Evolutionary conservation across 768 basidiomycete species (phyloP).

Genomic region (Lentinus brumalis): DNA sequence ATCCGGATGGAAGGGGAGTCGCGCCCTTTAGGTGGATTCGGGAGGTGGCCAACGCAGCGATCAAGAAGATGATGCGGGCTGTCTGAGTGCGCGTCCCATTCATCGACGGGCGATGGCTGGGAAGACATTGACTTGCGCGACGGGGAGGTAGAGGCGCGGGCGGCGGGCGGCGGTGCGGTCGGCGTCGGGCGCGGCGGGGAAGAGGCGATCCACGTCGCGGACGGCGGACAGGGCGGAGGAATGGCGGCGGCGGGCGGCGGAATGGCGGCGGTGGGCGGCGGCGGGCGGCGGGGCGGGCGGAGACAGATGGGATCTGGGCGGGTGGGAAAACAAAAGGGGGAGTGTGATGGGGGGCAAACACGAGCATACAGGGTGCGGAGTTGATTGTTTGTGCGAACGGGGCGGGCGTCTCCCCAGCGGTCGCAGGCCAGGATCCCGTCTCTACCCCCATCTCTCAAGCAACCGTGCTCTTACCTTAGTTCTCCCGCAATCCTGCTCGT

Average conservation of each 20-base stretch:
- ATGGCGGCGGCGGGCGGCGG: too few relatives aligned
- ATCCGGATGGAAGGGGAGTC: neutral
- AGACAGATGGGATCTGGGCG: constrained; percentile 7
- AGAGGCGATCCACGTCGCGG: too few relatives aligned
- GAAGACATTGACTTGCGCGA: constrained; percentile 2
- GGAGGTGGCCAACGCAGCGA: neutral
- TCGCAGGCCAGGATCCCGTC: constrained; percentile 10
- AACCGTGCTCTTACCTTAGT: constrained; percentile 10
- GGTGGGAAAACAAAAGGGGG: constrained; percentile 11
- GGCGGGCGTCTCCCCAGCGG: constrained; percentile 15
- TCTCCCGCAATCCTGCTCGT: constrained; percentile 11
- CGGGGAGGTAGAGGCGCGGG: neutral
- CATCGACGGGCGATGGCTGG: neutral
- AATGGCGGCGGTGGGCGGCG: neutral
- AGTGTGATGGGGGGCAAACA: constrained; percentile 19
- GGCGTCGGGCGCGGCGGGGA: too few relatives aligned
- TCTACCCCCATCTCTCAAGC: constrained; percentile 20
- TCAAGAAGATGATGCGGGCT: constrained; percentile 9
- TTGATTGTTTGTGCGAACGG: constrained; percentile 20
- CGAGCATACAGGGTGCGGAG: constrained; percentile 16
- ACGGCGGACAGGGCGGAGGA: too few relatives aligned
- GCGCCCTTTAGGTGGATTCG: neutral
- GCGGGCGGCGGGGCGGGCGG: neutral
- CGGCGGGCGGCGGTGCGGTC: too few relatives aligned
- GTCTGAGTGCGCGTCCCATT: neutral